Evolutionary conservation across 495 filamentous ascomycete genomes (phyloP).

Genomic region (Amphirosellinia nigrospora): DNA sequence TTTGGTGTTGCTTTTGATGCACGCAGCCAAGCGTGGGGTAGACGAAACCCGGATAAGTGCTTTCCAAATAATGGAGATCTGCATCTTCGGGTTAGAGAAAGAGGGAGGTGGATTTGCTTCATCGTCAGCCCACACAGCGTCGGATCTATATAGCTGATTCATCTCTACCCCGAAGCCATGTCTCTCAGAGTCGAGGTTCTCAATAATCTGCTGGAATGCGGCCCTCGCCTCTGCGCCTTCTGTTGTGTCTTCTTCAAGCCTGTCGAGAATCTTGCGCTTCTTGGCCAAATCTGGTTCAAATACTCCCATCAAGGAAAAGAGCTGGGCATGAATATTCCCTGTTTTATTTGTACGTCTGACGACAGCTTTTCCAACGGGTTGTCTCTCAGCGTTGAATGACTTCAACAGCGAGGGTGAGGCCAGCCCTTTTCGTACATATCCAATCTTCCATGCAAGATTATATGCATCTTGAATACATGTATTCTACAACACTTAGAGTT

Average conservation of each 20-base stretch:
- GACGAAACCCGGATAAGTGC: constrained; percentile 56
- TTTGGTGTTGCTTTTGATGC: constrained; percentile 45
- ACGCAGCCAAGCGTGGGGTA: constrained; percentile 61
- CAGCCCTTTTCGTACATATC: constrained; percentile 50
- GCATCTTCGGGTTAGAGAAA: constrained; percentile 36
- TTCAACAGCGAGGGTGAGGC: constrained; percentile 49
- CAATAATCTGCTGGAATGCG: constrained; percentile 42
- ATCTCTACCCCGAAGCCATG: constrained; percentile 23
- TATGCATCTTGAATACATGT: constrained; percentile 57
- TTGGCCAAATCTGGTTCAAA: constrained; percentile 33
- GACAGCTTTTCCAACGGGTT: constrained; percentile 48
- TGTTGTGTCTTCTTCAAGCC: constrained; percentile 57
- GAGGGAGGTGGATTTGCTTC: constrained; percentile 38
- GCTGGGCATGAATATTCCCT: constrained; percentile 40
- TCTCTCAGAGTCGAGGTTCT: constrained; percentile 18
- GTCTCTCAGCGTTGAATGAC: constrained; percentile 57
- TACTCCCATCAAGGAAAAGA: constrained; percentile 46
- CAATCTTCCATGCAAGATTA: constrained; percentile 63
- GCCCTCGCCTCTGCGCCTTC: constrained; percentile 52
- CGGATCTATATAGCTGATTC: constrained; percentile 55
- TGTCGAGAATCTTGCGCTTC: constrained; percentile 28
- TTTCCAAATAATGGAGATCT: constrained; percentile 32
- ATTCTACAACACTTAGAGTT: too few relatives aligned
- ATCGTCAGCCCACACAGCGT: constrained; percentile 45
- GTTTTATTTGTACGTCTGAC: constrained; percentile 49